Evolutionary conservation across 164 flowering plant genomes (phyloP), one percentile per base, ranked within the genome.

Genomic region (Amborella trichopoda): DNA sequence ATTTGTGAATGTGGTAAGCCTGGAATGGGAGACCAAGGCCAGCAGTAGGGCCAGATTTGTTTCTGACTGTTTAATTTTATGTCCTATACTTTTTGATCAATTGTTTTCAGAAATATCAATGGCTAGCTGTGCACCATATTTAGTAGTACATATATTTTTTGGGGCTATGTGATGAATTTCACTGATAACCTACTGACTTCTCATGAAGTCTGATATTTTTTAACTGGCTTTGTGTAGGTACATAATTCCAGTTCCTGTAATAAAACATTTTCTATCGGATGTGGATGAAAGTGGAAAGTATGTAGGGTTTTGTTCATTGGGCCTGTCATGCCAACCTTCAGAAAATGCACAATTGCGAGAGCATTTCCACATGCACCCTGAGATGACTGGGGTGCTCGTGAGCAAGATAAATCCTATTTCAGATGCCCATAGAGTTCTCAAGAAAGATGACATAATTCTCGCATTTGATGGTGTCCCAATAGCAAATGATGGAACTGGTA

Each of bases 401-500:
- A 76, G 76, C 72, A 86, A 75, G 65, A 87, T 91, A 30, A 76
- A 81, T 55, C 93, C 91, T 40, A 75, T 80, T 46, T 81, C 93
- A 36, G 81, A 83, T 59, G 94, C 93, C 14, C 40, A 77, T 64
- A 68, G 38, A 50, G 20, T 75, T 26, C 57, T 86, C 53, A 80
- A 77, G 57, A 83, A 80, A 54, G 94, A 86, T 55, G 98, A 87
- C 56, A 68, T 91, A 44, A 53, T 91, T 54, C 81, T 91, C 46
- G 67, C 81, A 48, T 91, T 91, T 70, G 98, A 87, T 70, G 85
- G 77, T 40, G 85, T 86, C 28, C 77, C 85, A 40, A 76, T 91
- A 58, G 98, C 93, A 49, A 86, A 83, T 78, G 96, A 91, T 68
- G 98, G 98, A 62, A 80, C 98, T 62, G 87, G 98, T 86, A 68